Percentiles rank a stretch among this genome's conserved stretches.
Conservation (phyloP, 768 basidiomycete genomes). For the Mycena pura region DNA sequence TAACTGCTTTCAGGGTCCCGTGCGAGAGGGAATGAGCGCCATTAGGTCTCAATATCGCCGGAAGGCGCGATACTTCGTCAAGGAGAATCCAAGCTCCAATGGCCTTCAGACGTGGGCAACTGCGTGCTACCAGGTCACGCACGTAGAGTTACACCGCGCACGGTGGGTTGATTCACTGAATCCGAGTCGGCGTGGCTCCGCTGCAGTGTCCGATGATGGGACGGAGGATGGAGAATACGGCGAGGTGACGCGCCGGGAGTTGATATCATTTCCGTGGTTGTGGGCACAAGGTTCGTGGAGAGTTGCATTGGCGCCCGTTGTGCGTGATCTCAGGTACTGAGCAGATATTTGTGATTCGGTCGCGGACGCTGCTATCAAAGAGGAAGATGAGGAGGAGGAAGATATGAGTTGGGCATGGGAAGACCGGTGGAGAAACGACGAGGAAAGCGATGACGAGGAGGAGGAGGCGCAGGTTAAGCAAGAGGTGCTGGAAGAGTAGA, state of each 20-base stretch:
- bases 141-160: neutral
- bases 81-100: slow-evolving; percentile 4
- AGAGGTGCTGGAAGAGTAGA: too few species aligned
- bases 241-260: slow-evolving; percentile 14
- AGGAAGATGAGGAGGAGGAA: slow-evolving; percentile 23
- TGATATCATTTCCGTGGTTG: slow-evolving; percentile 28
- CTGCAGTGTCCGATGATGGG: slow-evolving; percentile 15
- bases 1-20: slow-evolving; percentile 16
- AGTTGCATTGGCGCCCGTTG: neutral
- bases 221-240: slow-evolving; percentile 17
- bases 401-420: slow-evolving; percentile 5
- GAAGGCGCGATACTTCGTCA: slow-evolving; percentile 18
- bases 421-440: slow-evolving; percentile 6
- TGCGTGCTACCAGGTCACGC: slow-evolving; percentile 24
- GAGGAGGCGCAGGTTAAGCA: neutral
- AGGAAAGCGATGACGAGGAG: slow-evolving; percentile 5
- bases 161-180: slow-evolving; percentile 24
- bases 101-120: slow-evolving; percentile 19
- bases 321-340: neutral
- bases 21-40: slow-evolving; percentile 20
- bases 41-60: slow-evolving; percentile 5
- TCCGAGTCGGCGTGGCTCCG: slow-evolving; percentile 18
- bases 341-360: slow-evolving; percentile 16
- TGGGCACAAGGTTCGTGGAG: slow-evolving; percentile 23
- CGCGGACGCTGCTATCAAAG: slow-evolving; percentile 15